These are phyloP conservation scores for Ganoderma meredithae DNA, from an alignment of 1,284 basidiomycete genomes.

Conservation along the genomic window DNA sequence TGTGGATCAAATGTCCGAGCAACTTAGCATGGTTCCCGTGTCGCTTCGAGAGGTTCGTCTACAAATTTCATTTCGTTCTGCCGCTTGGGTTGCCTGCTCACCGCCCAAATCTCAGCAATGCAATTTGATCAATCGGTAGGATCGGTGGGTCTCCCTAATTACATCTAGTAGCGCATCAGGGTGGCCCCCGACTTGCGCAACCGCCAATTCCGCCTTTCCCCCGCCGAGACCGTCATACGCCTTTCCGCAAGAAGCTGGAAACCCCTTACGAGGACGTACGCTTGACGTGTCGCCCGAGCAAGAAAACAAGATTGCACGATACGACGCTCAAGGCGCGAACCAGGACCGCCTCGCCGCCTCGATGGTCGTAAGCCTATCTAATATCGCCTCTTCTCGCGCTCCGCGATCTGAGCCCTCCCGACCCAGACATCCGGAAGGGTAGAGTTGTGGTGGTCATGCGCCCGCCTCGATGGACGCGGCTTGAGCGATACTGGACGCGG, in stretches of 20 bases:
- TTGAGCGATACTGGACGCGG: not conserved
- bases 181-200: not conserved
- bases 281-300: not conserved
- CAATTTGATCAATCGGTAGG: not conserved
- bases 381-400: conserved; percentile 2
- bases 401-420: not conserved
- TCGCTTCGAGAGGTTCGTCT: not conserved
- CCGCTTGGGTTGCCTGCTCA: not conserved
- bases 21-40: not conserved
- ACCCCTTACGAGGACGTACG: not conserved
- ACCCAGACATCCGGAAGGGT: not conserved
- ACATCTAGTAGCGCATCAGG: not conserved
- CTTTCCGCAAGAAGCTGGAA: not conserved
- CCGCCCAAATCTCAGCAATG: not conserved
- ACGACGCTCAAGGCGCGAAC: not conserved
- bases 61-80: not conserved
- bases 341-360: conserved; percentile 1
- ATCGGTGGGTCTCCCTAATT: not conserved
- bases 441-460: not conserved
- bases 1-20: not conserved
- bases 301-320: not conserved
- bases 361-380: conserved; percentile 1
- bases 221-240: not conserved
- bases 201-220: not conserved
- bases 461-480: not conserved